Evolutionary conservation across 495 filamentous ascomycete genomes (phyloP), one percentile per base, ranked within the genome.

Genomic region (Tuber borchii): DNA sequence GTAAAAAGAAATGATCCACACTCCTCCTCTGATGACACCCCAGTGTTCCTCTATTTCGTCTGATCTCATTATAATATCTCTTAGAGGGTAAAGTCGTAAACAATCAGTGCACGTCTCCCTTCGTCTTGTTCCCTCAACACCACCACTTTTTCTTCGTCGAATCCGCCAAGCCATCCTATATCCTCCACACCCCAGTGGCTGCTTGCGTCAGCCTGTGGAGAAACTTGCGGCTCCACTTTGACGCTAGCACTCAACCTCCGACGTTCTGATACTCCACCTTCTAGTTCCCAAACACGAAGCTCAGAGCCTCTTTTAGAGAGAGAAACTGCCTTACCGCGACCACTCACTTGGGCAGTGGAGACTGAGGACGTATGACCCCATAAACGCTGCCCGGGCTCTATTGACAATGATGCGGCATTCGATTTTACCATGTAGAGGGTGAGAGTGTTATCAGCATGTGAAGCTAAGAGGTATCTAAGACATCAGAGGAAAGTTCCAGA

Each of bases 361-460:
- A 99, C 92, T 1, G 93, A 93, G 1, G 95, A 97, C 0, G 95
- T 98, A 80, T 99, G 95, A 26, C 95, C 95, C 92, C 93, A 97
- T 14, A 99, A 88, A 39, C 92, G 87, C 70, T 89, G 93, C 22
- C 93, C 93, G 1, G 88, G 85, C 37, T 91, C 90, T 65, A 99
- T 91, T 22, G 87, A 88, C 12, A 97, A 86, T 1, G 86, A 85
- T 0, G 87, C 84, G 6, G 89, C 85, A 12, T 88, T 92, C 2
- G 94, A 97, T 51, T 88, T 93, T 79, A 95, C 92, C 51, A 97
- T 87, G 79, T 95, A 93, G 76, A 97, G 87, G 0, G 93, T 92
- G 72, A 99, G 86, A 0, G 95, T 99, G 81, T 99, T 99, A 82
- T 99, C 95, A 4, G 91, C 89, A 77, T 97, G 90, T 0, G 93